A percentile compares a stretch with the other conserved stretches of the same genome.
These are phyloP conservation scores for Xanthoconium purpureum DNA, from an alignment of 768 basidiomycete species.

Conservation along the genomic window DNA sequence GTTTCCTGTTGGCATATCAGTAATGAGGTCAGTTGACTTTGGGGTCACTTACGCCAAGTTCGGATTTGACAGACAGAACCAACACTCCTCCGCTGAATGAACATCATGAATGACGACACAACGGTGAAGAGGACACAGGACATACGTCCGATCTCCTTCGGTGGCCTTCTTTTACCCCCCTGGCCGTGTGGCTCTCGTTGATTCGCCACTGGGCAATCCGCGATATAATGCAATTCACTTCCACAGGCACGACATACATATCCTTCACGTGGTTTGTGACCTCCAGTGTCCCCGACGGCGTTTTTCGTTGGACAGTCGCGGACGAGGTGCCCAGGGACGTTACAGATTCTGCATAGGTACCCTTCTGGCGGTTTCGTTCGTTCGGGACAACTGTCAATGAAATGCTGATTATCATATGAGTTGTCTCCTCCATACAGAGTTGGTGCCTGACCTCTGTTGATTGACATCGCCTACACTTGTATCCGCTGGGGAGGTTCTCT, in stretches of 20 bases:
- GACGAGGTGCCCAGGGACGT: constrained; percentile 81
- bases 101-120: neutral
- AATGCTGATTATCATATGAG: constrained; percentile 50
- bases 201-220: constrained; percentile 79
- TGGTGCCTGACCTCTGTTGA: constrained; percentile 57
- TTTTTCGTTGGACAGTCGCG: constrained; percentile 85
- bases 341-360: constrained; percentile 86
- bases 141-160: constrained; percentile 80
- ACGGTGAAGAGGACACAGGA: constrained; percentile 9
- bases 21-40: neutral
- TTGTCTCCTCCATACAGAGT: neutral
- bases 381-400: constrained; percentile 73
- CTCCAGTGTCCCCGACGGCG: constrained; percentile 78
- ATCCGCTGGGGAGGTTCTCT: constrained; percentile 61
- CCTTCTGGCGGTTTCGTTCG: constrained; percentile 74
- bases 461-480: constrained; percentile 76
- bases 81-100: constrained; percentile 81
- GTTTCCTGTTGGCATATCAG: constrained; percentile 57
- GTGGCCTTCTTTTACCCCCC: constrained; percentile 45
- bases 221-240: constrained; percentile 78
- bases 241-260: constrained; percentile 93
- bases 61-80: constrained; percentile 98
- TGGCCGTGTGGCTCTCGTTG: constrained; percentile 37
- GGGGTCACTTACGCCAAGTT: constrained; percentile 65
- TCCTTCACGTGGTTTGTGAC: constrained; percentile 75